phyloP scores from a whole-genome alignment of 2,329 filamentous ascomycete species.

The Neonectria ditissima region DNA sequence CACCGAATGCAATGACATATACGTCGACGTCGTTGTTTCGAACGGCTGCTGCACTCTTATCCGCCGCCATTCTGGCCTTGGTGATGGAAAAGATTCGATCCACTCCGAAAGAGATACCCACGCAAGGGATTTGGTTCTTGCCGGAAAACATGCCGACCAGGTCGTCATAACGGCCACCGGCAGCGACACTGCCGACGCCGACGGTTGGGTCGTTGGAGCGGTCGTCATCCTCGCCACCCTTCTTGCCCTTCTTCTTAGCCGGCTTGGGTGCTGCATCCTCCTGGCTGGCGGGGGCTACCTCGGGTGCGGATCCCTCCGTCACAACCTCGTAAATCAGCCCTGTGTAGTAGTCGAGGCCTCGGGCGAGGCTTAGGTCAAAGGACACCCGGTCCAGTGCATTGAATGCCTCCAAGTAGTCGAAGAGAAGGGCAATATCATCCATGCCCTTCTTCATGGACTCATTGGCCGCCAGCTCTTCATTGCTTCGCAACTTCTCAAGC shows the following conservation, averaged over 20 bases:
- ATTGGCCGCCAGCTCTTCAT: conserved; percentile 77
- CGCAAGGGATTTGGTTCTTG: conserved; percentile 78
- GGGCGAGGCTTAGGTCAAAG: conserved; percentile 89
- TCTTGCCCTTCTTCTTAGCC: conserved; percentile 64
- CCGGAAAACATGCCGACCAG: conserved; percentile 94
- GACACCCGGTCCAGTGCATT: conserved; percentile 79
- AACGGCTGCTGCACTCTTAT: conserved; percentile 62
- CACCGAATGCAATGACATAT: conserved; percentile 95
- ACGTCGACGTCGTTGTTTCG: conserved; percentile 82
- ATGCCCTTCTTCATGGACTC: conserved; percentile 82
- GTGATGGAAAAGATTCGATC: conserved; percentile 96
- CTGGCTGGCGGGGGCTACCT: conserved; percentile 52
- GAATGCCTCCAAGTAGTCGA: conserved; percentile 85
- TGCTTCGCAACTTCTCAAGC: conserved; percentile 74
- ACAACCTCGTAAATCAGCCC: conserved; percentile 92
- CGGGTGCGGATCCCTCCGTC: conserved; percentile 79
- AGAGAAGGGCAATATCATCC: conserved; percentile 82
- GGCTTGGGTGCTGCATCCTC: conserved; percentile 52
- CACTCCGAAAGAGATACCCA: conserved; percentile 86
- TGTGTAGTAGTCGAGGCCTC: conserved; percentile 94
- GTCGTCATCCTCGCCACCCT: conserved; percentile 69
- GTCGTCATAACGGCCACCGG: conserved; percentile 91
- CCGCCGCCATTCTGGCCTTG: conserved; percentile 76
- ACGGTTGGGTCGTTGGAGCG: conserved; percentile 82
- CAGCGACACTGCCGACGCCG: conserved; percentile 88